These are phyloP conservation scores for Rhododendron molle DNA, from an alignment of 148 eudicot genomes.

Conservation along the genomic window DNA sequence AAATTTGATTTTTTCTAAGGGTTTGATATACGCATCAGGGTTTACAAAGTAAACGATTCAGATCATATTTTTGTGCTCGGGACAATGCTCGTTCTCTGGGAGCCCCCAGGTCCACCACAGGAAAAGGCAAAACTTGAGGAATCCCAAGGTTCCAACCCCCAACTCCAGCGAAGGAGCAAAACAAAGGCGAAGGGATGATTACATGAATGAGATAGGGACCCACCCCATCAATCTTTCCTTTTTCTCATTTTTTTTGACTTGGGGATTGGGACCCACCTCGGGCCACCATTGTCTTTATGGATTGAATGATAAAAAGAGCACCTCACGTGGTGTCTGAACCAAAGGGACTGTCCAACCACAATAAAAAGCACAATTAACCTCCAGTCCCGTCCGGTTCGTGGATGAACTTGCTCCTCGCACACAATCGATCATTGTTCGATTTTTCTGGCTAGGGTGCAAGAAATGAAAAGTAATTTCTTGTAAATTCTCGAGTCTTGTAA, in stretches of 20 bases:
- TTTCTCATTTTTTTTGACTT: slow-evolving; percentile 13
- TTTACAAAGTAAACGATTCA: no score
- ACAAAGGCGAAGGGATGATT: slow-evolving; percentile 17
- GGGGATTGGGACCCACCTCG: slow-evolving; percentile 20
- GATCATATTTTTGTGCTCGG: no score
- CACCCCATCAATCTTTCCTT: slow-evolving; percentile 9
- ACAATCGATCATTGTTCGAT: no score
- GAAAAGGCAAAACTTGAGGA: slow-evolving; percentile 13
- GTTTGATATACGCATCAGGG: no score
- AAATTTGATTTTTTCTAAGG: no score
- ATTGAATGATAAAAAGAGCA: slow-evolving; percentile 61
- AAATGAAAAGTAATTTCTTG: no score
- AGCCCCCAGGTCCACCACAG: neutral
- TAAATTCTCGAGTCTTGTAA: no score
- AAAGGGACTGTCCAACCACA: slow-evolving; percentile 54
- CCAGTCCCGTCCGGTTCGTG: neutral
- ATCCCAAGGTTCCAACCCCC: slow-evolving; percentile 22
- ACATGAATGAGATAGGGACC: slow-evolving; percentile 21
- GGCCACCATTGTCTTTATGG: slow-evolving; percentile 54
- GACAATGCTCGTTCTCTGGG: no score
- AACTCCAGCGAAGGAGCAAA: slow-evolving; percentile 7
- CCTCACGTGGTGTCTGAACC: slow-evolving; percentile 84
- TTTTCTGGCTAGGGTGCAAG: no score
- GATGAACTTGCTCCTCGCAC: no score
- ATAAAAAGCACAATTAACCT: neutral